Evolutionary conservation across 495 filamentous ascomycete species (phyloP).

Genomic region (Aspergillus leporis): DNA sequence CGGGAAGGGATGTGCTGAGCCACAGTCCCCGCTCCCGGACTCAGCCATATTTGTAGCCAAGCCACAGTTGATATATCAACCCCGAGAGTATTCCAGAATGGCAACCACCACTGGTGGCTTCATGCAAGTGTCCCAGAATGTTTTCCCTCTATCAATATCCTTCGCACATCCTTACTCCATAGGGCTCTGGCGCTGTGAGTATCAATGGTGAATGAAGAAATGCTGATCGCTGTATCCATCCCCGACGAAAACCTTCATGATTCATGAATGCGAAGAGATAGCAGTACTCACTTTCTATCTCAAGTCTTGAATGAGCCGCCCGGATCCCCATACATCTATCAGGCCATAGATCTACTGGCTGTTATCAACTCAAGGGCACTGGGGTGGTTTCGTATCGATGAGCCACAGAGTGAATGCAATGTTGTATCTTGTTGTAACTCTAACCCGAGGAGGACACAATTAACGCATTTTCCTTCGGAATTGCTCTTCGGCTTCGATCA

Average conservation of each 20-base stretch:
- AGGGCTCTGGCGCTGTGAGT: background rate
- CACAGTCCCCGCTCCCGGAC: background rate
- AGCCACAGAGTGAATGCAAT: background rate
- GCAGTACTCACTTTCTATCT: background rate
- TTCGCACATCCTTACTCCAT: background rate
- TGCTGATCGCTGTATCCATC: background rate
- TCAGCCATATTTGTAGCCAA: background rate
- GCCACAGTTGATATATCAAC: slow-evolving; percentile 1
- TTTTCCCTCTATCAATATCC: background rate
- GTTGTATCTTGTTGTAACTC: background rate
- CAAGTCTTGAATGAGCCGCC: background rate
- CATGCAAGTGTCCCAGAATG: background rate
- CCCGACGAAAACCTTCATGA: background rate
- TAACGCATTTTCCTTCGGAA: background rate
- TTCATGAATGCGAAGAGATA: background rate
- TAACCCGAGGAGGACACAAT: background rate
- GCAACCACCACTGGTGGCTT: background rate
- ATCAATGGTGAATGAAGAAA: background rate
- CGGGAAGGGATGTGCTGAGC: background rate
- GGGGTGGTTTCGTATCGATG: too few species aligned
- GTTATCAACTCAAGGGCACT: background rate
- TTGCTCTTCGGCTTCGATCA: slow-evolving; percentile 6
- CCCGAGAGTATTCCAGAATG: slow-evolving; percentile 3
- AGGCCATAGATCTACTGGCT: background rate
- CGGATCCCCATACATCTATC: background rate